Percentiles rank a stretch among this genome's conserved stretches.
Conservation (phyloP, 2,329 filamentous ascomycete species). For the Talaromyces sp. region DNA sequence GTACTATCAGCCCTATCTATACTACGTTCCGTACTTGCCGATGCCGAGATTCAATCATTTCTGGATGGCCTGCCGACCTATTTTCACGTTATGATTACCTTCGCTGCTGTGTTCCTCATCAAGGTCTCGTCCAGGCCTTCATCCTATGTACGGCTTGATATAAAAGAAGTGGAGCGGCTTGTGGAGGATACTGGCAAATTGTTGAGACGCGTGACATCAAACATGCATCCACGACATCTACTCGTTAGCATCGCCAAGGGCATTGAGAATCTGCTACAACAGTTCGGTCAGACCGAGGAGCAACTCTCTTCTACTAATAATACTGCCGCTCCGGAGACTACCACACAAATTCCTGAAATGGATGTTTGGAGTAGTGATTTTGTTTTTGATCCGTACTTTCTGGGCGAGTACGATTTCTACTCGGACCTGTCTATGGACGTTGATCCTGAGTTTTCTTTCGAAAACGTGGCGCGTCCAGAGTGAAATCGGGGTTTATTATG, state of each 20-base stretch:
- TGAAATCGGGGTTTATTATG: background rate
- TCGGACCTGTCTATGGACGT: background rate
- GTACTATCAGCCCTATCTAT: constrained; percentile 36
- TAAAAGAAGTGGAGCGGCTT: background rate
- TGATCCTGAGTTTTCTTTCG: background rate
- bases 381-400: constrained; percentile 6
- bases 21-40: constrained; percentile 32
- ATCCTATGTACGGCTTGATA: constrained; percentile 21
- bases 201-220: constrained; percentile 24
- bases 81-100: constrained; percentile 41
- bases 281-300: background rate
- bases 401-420: constrained; percentile 9
- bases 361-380: background rate
- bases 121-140: constrained; percentile 36
- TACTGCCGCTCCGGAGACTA: background rate
- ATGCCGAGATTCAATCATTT: constrained; percentile 33
- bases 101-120: constrained; percentile 39
- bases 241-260: constrained; percentile 28
- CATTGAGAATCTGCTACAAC: constrained; percentile 24
- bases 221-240: constrained; percentile 28
- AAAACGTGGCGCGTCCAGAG: background rate
- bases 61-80: constrained; percentile 38
- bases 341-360: background rate
- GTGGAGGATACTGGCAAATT: background rate
- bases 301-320: background rate